These are phyloP conservation scores for Globisporangium middletonii DNA, from an alignment of 352 stramenopile genomes.

Conservation along the genomic window DNA sequence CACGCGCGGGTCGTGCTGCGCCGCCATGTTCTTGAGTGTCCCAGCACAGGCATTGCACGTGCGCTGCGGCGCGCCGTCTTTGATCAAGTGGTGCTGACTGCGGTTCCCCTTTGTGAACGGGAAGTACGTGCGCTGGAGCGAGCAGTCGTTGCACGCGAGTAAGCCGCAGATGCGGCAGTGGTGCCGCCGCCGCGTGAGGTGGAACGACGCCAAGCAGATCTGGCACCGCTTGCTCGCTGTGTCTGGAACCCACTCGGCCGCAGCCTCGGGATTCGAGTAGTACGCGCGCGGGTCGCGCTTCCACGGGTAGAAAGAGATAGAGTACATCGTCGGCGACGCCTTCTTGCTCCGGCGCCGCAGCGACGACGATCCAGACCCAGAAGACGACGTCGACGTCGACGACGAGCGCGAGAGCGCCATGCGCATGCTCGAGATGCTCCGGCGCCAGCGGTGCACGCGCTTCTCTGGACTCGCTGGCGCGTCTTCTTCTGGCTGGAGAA, in stretches of 20 bases:
- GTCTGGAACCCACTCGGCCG: conserved; percentile 69
- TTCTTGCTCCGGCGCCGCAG: conserved; percentile 8
- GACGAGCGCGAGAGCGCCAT: conserved; percentile 11
- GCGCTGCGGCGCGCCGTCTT: conserved; percentile 60
- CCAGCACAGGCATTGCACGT: conserved; percentile 63
- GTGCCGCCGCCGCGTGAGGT: conserved; percentile 65
- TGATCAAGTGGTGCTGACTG: conserved; percentile 62
- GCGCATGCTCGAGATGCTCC: conserved; percentile 10
- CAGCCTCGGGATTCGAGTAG: conserved; percentile 62
- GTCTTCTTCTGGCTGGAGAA: conserved; percentile 14
- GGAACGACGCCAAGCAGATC: conserved; percentile 50
- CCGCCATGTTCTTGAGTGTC: conserved; percentile 56
- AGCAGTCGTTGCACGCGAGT: conserved; percentile 69
- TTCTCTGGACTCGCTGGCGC: not conserved
- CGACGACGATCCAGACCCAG: not conserved
- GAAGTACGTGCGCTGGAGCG: conserved; percentile 57
- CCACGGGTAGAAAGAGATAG: conserved; percentile 73
- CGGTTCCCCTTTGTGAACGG: conserved; percentile 37
- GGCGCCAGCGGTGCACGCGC: conserved; percentile 3
- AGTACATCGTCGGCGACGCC: conserved; percentile 45
- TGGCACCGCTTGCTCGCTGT: conserved; percentile 57
- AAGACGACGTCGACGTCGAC: conserved; percentile 2
- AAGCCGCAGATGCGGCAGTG: conserved; percentile 79
- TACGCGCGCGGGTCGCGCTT: conserved; percentile 63
- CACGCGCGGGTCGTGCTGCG: conserved; percentile 49